Evolutionary conservation across 2,329 filamentous ascomycete species (phyloP), one percentile per base, ranked within the genome.

Genomic region (Stagonosporopsis tanaceti): DNA sequence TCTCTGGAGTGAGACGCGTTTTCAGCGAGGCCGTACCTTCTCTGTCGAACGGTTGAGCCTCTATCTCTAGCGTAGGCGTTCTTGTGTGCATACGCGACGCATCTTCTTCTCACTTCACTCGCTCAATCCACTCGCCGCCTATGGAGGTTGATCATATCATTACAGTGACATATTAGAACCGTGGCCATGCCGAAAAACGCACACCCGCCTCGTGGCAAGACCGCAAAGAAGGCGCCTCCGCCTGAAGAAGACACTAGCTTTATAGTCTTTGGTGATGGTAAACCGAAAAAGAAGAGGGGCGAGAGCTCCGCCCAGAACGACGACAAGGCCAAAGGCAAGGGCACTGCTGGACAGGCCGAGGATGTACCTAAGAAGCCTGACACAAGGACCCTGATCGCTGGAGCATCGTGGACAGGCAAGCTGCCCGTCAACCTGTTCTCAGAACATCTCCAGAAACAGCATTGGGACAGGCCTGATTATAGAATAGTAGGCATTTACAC

Each of bases 321-420:
- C n/a, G 48, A 50, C n/a, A 72, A 70, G 56, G 70, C 69, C 30
- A 76, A 78, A 63, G 73, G 67, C 41, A 77, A 71, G 66, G 67
- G 55, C 7, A 30, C 60, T 25, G 57, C 64, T 35, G 67, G 60
- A 12, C 64, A 63, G 32, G 47, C 69, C 27, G 75, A 75, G 47
- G 76, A 79, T 46, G 77, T 74, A 6, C 81, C 80, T n/a, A 87
- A 86, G 74, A 86, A 84, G 66, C 85, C 86, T 38, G 82, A 86
- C 46, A 85, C 84, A 22, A 80, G 85, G 76, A 92, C 96, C 67
- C 81, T 99, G 64, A 96, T 99, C 71, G 95, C 93, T 39, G 95
- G 95, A 46, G 87, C 92, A 57, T 97, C 93, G 66, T 99, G 95
- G 95, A 99, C 95, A 0, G 95, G 95, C 38, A 99, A 99, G 76